These are phyloP conservation scores for Collybiopsis confluens DNA, from an alignment of 768 basidiomycete genomes.

Conservation along the genomic window DNA sequence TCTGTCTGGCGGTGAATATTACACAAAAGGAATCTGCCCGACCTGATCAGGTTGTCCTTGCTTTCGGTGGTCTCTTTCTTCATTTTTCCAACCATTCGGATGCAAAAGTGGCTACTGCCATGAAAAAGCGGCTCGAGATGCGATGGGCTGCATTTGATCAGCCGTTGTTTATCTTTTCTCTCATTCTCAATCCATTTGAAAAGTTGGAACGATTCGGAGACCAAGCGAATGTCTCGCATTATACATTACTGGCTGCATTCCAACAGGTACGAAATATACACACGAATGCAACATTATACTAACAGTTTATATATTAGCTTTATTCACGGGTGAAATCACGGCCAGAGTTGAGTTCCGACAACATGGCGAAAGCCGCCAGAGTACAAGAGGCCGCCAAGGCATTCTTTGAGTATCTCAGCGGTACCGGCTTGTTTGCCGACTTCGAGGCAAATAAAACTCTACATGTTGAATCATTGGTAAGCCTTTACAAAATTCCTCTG, in stretches of 20 bases:
- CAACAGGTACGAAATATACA: neutral
- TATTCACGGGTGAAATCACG: neutral
- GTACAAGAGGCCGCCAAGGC: neutral
- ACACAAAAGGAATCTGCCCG: conserved; percentile 6
- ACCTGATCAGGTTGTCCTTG: conserved; percentile 8
- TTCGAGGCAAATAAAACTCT: neutral
- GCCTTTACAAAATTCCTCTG: neutral
- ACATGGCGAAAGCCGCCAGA: neutral
- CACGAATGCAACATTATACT: neutral
- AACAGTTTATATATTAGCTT: neutral
- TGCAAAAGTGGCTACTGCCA: neutral
- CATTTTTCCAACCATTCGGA: conserved; percentile 6
- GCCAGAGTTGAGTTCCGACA: neutral
- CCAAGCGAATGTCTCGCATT: neutral
- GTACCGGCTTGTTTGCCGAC: neutral
- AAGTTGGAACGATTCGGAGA: conserved; percentile 1
- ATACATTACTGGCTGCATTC: neutral
- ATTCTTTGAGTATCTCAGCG: neutral
- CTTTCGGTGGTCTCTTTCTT: conserved; percentile 6
- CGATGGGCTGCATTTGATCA: conserved; percentile 9
- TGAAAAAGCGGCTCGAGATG: conserved; percentile 9
- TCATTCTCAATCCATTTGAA: conserved; percentile 13
- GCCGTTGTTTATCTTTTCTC: conserved; percentile 3
- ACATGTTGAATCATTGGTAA: neutral
- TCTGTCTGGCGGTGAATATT: conserved; percentile 10